Evolutionary conservation across 2,329 filamentous ascomycete species (phyloP).

Genomic region (Dactylellina sp.): DNA sequence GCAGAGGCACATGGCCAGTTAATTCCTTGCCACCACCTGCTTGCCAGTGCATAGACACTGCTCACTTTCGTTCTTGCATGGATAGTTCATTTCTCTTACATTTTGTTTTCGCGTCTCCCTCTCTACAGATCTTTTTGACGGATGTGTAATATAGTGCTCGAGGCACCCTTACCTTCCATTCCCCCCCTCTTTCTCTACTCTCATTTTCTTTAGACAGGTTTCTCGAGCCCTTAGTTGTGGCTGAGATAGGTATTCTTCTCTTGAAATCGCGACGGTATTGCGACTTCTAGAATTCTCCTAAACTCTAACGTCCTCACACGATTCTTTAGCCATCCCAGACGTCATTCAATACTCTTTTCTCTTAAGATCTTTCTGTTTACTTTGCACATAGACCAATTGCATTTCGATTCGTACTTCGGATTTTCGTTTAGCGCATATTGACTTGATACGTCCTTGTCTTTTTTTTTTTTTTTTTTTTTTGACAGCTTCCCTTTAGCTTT

Average conservation of each 20-base stretch:
- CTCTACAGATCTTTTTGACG: conserved; percentile 20
- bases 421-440: not conserved
- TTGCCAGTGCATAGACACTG: conserved; percentile 42
- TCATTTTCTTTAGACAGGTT: conserved; percentile 25
- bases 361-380: conserved; percentile 2
- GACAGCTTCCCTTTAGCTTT: conserved; percentile 43
- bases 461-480: conserved; percentile 15
- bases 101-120: conserved; percentile 48
- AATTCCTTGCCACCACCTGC: conserved; percentile 48
- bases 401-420: not conserved
- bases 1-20: conserved; percentile 27
- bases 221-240: conserved; percentile 43
- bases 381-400: conserved; percentile 40
- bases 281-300: conserved; percentile 32
- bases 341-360: conserved; percentile 23
- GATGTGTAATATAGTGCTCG: conserved; percentile 52
- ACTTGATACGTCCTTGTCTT: too few species aligned
- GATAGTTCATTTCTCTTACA: conserved; percentile 15
- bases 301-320: conserved; percentile 35
- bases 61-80: conserved; percentile 46
- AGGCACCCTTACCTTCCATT: conserved; percentile 49
- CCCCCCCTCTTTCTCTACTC: conserved; percentile 31
- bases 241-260: conserved; percentile 28
- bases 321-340: conserved; percentile 19
- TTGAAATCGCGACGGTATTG: conserved; percentile 39